Percentiles rank a stretch among this genome's conserved stretches.
phyloP scores from a whole-genome alignment of 352 stramenopile genomes.

The Phytophthora cactorum region DNA sequence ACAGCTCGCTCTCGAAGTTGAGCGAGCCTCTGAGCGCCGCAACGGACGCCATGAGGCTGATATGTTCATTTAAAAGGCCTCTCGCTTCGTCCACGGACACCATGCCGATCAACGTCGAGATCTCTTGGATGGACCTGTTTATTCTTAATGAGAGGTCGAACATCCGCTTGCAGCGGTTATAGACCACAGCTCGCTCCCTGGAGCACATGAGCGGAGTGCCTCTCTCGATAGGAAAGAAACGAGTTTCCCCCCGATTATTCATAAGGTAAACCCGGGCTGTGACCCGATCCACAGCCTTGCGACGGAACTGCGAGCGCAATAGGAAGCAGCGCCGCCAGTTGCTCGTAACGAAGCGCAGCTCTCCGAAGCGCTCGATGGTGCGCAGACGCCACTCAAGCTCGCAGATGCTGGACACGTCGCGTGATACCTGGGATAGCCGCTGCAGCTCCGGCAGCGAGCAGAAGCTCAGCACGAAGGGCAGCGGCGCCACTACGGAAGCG shows the following conservation, averaged over 20 bases:
- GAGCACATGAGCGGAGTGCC: conserved; percentile 81
- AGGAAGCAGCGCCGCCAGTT: conserved; percentile 74
- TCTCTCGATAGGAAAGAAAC: conserved; percentile 61
- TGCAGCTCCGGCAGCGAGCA: conserved; percentile 53
- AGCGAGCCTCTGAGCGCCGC: conserved; percentile 76
- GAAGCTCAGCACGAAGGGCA: conserved; percentile 66
- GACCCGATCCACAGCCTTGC: conserved; percentile 61
- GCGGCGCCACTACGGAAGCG: conserved; percentile 28
- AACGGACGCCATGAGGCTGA: conserved; percentile 85
- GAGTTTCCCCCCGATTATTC: conserved; percentile 78
- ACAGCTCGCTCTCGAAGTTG: conserved; percentile 88
- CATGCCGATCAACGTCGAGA: conserved; percentile 84
- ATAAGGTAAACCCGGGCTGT: conserved; percentile 83
- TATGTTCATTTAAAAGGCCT: conserved; percentile 82
- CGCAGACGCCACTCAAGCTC: conserved; percentile 74
- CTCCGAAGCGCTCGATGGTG: conserved; percentile 54
- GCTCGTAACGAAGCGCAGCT: conserved; percentile 54
- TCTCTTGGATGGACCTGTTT: conserved; percentile 88
- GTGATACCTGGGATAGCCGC: conserved; percentile 51
- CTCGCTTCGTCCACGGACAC: conserved; percentile 81
- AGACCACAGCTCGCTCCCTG: conserved; percentile 73
- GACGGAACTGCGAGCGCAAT: conserved; percentile 66
- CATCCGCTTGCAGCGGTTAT: conserved; percentile 87
- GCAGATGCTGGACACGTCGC: conserved; percentile 46
- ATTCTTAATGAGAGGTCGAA: conserved; percentile 89